Evolutionary conservation across 352 stramenopile species (phyloP).

Genomic region (Phytophthora quininea): DNA sequence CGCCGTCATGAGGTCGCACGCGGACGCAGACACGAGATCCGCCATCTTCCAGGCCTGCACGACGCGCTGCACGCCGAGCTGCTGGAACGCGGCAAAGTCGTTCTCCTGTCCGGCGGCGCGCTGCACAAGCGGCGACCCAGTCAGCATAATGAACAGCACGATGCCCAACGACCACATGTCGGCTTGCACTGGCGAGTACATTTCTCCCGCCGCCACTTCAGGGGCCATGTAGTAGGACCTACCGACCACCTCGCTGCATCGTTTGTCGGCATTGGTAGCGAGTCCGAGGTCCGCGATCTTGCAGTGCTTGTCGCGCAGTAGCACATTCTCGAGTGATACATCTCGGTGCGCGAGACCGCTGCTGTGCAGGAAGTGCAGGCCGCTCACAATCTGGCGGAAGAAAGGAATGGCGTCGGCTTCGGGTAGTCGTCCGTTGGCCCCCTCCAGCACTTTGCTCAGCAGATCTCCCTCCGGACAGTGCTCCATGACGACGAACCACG

Average conservation of each 20-base stretch:
- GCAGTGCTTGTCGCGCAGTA: constrained; percentile 34
- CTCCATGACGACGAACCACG: constrained; percentile 64
- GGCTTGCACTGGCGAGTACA: constrained; percentile 54
- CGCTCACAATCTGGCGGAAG: constrained; percentile 39
- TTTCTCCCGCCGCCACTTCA: constrained; percentile 41
- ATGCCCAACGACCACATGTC: constrained; percentile 76
- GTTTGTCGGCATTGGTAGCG: constrained; percentile 24
- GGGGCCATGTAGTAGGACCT: constrained; percentile 69
- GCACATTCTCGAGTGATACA: constrained; percentile 60
- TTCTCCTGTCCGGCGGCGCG: constrained; percentile 34
- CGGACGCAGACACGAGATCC: constrained; percentile 19
- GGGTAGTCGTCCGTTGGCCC: constrained; percentile 22
- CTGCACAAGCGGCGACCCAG: constrained; percentile 53
- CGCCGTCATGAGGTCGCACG: constrained; percentile 11
- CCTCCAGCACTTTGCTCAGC: constrained; percentile 35
- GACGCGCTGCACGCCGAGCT: constrained; percentile 53
- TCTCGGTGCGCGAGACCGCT: constrained; percentile 58
- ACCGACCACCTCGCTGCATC: constrained; percentile 33
- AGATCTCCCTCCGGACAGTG: constrained; percentile 58
- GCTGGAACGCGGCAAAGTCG: constrained; percentile 37
- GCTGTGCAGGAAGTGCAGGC: constrained; percentile 43
- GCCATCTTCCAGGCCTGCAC: constrained; percentile 53
- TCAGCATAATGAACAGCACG: constrained; percentile 77
- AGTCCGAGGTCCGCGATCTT: constrained; percentile 71
- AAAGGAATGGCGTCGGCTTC: constrained; percentile 29